Conservation (phyloP, 352 stramenopile genomes). For the Phytophthora fragariaefolia region DNA sequence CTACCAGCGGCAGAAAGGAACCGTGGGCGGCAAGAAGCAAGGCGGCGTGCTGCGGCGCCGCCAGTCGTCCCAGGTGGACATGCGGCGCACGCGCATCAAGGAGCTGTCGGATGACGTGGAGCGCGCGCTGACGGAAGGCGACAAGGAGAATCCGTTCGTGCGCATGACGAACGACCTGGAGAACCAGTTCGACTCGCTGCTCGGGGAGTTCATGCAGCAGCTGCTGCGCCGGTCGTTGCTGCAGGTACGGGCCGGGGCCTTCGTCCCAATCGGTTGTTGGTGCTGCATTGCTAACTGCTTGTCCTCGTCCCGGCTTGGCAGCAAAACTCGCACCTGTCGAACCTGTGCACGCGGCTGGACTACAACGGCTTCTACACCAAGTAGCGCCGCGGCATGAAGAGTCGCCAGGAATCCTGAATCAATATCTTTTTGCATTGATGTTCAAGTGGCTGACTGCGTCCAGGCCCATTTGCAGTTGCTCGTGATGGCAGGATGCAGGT, state of each 20-base stretch:
- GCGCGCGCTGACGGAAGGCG: constrained; percentile 71
- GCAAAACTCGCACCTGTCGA: constrained; percentile 76
- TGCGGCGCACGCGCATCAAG: constrained; percentile 82
- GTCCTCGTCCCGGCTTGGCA: constrained; percentile 16
- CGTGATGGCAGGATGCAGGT: constrained; percentile 38
- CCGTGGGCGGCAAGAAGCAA: constrained; percentile 62
- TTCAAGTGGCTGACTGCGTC: constrained; percentile 19
- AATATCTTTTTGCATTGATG: constrained; percentile 36
- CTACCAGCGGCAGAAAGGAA: constrained; percentile 58
- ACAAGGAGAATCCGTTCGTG: constrained; percentile 79
- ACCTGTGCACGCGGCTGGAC: constrained; percentile 65
- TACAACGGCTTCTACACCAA: constrained; percentile 82
- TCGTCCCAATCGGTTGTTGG: too few relatives aligned
- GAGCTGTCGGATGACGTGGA: constrained; percentile 82
- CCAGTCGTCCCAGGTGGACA: constrained; percentile 79
- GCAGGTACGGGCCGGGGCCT: constrained; percentile 68
- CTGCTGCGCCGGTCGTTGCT: constrained; percentile 80
- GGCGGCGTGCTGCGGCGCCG: constrained; percentile 55
- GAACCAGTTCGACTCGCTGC: constrained; percentile 88
- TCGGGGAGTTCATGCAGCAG: constrained; percentile 91
- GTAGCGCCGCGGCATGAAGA: constrained; percentile 38
- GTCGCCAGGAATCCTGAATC: constrained; percentile 40
- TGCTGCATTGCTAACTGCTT: neutral
- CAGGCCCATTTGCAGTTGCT: constrained; percentile 12
- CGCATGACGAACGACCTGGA: constrained; percentile 82